Evolutionary conservation across 2,329 filamentous ascomycete genomes (phyloP).

Genomic region (Colletotrichum scovillei): DNA sequence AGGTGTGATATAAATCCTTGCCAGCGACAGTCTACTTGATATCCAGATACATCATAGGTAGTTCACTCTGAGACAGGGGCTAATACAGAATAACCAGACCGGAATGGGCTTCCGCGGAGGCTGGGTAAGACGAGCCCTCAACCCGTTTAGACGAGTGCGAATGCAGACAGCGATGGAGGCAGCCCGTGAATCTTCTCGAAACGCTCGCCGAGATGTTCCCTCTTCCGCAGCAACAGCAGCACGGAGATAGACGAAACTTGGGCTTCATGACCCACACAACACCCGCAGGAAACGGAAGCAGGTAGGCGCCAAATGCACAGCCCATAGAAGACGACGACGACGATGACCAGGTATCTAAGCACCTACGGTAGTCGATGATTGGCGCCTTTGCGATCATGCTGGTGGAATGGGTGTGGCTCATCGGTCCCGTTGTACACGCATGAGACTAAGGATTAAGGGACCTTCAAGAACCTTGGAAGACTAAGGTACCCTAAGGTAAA

Average conservation of each 20-base stretch:
- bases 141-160: slow-evolving; percentile 4
- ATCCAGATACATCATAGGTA: background rate
- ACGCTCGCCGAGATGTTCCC: background rate
- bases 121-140: background rate
- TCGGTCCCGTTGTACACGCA: slow-evolving; percentile 5
- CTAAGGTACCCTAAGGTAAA: no score
- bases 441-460: background rate
- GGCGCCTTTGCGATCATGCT: background rate
- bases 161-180: background rate
- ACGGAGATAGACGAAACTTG: background rate
- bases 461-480: no score
- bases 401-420: background rate
- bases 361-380: background rate
- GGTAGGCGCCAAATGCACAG: background rate
- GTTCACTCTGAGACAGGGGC: background rate
- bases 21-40: background rate
- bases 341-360: background rate
- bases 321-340: background rate
- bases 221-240: background rate
- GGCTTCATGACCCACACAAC: background rate
- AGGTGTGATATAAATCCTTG: background rate
- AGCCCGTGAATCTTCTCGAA: background rate
- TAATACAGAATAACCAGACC: background rate
- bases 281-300: background rate
- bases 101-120: background rate